phyloP scores from a whole-genome alignment of 1,139 yeast species.

The Geotrichum histeridarum region DNA sequence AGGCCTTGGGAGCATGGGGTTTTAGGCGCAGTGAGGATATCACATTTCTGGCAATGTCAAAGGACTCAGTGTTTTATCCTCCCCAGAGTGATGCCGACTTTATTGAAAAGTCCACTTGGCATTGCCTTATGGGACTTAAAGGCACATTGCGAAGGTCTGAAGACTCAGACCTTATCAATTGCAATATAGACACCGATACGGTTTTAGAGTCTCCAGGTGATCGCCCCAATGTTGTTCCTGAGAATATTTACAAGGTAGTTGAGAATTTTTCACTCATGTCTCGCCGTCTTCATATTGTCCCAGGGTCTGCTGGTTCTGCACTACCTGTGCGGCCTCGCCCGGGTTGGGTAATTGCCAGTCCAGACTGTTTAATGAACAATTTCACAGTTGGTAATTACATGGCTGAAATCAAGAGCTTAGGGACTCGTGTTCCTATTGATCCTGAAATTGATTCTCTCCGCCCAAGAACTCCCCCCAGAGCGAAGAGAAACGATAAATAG shows the following conservation, averaged over 20 bases:
- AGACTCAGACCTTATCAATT: conserved; percentile 79
- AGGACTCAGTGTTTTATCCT: conserved; percentile 29
- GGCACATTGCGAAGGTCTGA: conserved; percentile 86
- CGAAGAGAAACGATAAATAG: conserved; percentile 17
- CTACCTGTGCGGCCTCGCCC: conserved; percentile 66
- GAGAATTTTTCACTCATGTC: conserved; percentile 84
- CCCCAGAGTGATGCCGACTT: conserved; percentile 25
- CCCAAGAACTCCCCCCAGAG: conserved; percentile 67
- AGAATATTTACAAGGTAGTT: conserved; percentile 72
- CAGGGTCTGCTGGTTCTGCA: conserved; percentile 47
- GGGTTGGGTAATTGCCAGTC: conserved; percentile 90
- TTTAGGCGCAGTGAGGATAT: conserved; percentile 87
- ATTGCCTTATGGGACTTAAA: conserved; percentile 95
- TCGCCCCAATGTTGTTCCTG: conserved; percentile 57
- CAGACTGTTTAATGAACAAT: conserved; percentile 71
- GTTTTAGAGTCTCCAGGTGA: conserved; percentile 48
- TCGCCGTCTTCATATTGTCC: conserved; percentile 77
- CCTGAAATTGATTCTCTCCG: conserved; percentile 72
- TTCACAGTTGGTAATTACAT: conserved; percentile 50
- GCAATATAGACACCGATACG: conserved; percentile 87
- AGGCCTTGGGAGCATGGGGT: conserved; percentile 57
- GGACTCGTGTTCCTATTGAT: conserved; percentile 56
- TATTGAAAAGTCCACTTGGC: conserved; percentile 52
- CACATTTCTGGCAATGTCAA: conserved; percentile 49
- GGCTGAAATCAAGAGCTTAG: conserved; percentile 42